Evolutionary conservation across 2,329 filamentous ascomycete species (phyloP), one percentile per base, ranked within the genome.

Genomic region (Sporothrix humicola): DNA sequence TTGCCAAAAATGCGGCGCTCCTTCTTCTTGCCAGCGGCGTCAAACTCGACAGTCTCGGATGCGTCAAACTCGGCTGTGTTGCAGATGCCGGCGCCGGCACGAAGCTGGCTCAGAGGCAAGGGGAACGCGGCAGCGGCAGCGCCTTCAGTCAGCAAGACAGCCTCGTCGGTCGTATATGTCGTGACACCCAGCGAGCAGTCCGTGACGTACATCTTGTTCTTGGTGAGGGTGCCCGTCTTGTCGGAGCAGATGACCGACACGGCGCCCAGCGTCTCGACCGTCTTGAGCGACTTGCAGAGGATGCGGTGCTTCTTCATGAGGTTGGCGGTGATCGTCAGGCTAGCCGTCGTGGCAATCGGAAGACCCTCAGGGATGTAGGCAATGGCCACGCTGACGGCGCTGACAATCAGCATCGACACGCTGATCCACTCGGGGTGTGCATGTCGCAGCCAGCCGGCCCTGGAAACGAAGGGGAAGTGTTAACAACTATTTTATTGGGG

Each of bases 201-300:
- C 0, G 91, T 92, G 0, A 93, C 91, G 1, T 87, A 85, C 92
- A 94, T 93, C 76, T 89, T 88, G 73, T 93, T 93, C 88, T 89
- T 75, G 12, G 90, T 92, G 72, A 92, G 82, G 0, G 90, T 92
- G 2, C 92, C 92, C 0, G 92, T 94, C 83, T 94, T 94, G 79
- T 94, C 92, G 0, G 91, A 93, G 79, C 92, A 93, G 50, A 94
- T 90, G 8, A 93, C 88, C 0, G 90, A 92, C 0, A 93, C 91
- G 0, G 90, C 87, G 0, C 92, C 92, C 0, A 94, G 85, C 0
- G 92, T 94, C 81, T 94, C 92, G 0, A 93, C 91, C 0, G 92
- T 94, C 82, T 92, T 93, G 61, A 94, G 84, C 0, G 90, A 93
- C 82, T 94, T 94, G 88, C 92, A 93, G 8, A 94, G 86, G 58